Evolutionary conservation across 2,329 filamentous ascomycete genomes (phyloP).

Genomic region (Neofusicoccum laricinum): DNA sequence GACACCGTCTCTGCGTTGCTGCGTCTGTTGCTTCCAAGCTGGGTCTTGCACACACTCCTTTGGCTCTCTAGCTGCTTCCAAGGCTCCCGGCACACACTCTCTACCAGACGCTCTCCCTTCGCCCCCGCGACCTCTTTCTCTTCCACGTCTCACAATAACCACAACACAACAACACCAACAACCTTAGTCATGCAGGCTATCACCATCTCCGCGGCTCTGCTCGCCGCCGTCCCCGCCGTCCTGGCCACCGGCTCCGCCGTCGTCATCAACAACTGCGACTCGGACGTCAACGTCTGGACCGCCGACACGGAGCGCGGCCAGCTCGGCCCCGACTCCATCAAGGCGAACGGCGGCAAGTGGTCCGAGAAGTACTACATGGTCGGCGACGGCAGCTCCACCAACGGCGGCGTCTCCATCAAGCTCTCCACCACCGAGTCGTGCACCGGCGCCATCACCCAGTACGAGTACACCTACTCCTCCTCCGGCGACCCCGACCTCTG

Average conservation of each 20-base stretch:
- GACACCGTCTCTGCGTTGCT: slow-evolving; percentile 18
- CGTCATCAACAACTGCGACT: slow-evolving; percentile 38
- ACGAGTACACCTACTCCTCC: slow-evolving; percentile 36
- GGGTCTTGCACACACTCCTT: slow-evolving; percentile 36
- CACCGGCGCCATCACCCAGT: slow-evolving; percentile 31
- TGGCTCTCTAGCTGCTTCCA: slow-evolving; percentile 42
- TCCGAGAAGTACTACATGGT: slow-evolving; percentile 28
- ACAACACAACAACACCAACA: background rate
- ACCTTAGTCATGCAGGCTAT: slow-evolving; percentile 30
- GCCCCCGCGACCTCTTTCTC: background rate
- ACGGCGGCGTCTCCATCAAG: slow-evolving; percentile 38
- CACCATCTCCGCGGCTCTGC: slow-evolving; percentile 31
- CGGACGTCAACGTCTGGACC: slow-evolving; percentile 38
- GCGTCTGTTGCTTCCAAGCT: slow-evolving; percentile 30
- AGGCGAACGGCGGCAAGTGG: slow-evolving; percentile 25
- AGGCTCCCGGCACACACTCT: slow-evolving; percentile 38
- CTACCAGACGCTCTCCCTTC: slow-evolving; percentile 20
- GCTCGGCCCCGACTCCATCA: slow-evolving; percentile 27
- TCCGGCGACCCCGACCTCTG: slow-evolving; percentile 35
- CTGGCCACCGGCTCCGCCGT: slow-evolving; percentile 23
- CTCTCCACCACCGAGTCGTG: slow-evolving; percentile 32
- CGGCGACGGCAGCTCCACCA: slow-evolving; percentile 25
- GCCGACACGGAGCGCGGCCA: slow-evolving; percentile 27
- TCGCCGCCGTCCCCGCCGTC: slow-evolving; percentile 27
- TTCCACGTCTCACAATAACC: background rate